Conservation (phyloP, 2,329 filamentous ascomycete species). For the Neofusicoccum sp. region DNA sequence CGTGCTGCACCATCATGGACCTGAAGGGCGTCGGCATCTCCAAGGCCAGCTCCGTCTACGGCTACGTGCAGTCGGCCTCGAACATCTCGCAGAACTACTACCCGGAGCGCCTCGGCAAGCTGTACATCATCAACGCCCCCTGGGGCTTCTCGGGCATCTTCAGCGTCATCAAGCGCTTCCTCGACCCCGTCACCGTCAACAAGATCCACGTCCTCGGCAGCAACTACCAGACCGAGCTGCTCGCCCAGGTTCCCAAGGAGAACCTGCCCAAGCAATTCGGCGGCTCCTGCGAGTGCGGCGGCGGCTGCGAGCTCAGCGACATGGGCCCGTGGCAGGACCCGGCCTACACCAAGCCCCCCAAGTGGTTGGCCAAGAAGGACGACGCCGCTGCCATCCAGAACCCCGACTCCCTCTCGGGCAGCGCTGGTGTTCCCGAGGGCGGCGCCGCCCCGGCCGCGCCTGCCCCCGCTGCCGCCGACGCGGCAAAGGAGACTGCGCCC, state of each 20-base stretch:
- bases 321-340: conserved; percentile 83
- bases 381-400: conserved; percentile 30
- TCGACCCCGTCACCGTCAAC: conserved; percentile 92
- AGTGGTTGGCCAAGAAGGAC: conserved; percentile 42
- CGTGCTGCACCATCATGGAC: conserved; percentile 98
- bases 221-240: conserved; percentile 78
- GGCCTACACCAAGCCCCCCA: conserved; percentile 61
- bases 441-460: conserved; percentile 5
- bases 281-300: conserved; percentile 75
- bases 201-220: conserved; percentile 91
- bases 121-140: conserved; percentile 97
- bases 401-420: conserved; percentile 27
- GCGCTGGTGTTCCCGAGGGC: conserved; percentile 25
- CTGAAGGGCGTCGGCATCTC: conserved; percentile 87
- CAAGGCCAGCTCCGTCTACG: conserved; percentile 80
- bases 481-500: conserved; percentile 22
- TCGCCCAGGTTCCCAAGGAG: conserved; percentile 81
- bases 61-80: conserved; percentile 81
- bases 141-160: conserved; percentile 93
- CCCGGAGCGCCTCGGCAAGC: conserved; percentile 89
- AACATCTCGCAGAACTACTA: conserved; percentile 98
- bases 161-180: conserved; percentile 83
- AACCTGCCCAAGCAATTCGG: conserved; percentile 87
- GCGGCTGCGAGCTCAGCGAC: conserved; percentile 84
- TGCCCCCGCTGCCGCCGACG: conserved; percentile 23